phyloP scores from a whole-genome alignment of 177 flowering plant genomes.

The Tripterygium wilfordii region DNA sequence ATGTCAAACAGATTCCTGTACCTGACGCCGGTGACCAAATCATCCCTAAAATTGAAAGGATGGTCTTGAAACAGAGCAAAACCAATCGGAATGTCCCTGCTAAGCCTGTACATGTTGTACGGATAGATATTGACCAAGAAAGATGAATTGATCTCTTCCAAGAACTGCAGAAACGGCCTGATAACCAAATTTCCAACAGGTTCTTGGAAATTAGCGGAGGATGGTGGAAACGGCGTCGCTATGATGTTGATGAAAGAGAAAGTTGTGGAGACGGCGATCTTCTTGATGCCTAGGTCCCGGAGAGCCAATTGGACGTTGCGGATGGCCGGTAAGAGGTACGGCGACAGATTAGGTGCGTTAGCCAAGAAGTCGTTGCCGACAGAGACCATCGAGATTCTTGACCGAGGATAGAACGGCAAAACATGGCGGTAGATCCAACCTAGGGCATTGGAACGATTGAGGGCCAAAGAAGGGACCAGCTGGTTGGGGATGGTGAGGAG shows the following conservation, averaged over 20 bases:
- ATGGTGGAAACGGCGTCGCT: constrained; percentile 66
- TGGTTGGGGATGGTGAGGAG: constrained; percentile 69
- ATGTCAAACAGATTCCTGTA: constrained; percentile 75
- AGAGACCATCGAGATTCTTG: constrained; percentile 57
- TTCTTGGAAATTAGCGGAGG: constrained; percentile 53
- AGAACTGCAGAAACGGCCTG: constrained; percentile 58
- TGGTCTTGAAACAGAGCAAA: constrained; percentile 62
- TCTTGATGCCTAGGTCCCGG: constrained; percentile 43
- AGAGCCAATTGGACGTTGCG: constrained; percentile 44
- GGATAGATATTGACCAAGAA: constrained; percentile 69
- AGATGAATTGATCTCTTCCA: constrained; percentile 55
- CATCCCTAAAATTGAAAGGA: constrained; percentile 61
- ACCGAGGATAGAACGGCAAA: constrained; percentile 71
- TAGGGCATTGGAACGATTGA: constrained; percentile 56
- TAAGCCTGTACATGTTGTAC: constrained; percentile 47
- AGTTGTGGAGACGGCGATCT: constrained; percentile 66
- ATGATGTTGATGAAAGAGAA: constrained; percentile 54
- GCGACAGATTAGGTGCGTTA: constrained; percentile 22
- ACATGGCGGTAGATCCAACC: constrained; percentile 60
- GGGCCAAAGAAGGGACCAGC: constrained; percentile 47
- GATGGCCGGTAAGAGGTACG: constrained; percentile 53
- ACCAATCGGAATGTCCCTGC: constrained; percentile 58
- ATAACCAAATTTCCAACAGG: constrained; percentile 27
- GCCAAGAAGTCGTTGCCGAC: constrained; percentile 47
- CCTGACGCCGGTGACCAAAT: constrained; percentile 56